phyloP scores from a whole-genome alignment of 768 basidiomycete genomes.

The Chlorophyllum brunneum region DNA sequence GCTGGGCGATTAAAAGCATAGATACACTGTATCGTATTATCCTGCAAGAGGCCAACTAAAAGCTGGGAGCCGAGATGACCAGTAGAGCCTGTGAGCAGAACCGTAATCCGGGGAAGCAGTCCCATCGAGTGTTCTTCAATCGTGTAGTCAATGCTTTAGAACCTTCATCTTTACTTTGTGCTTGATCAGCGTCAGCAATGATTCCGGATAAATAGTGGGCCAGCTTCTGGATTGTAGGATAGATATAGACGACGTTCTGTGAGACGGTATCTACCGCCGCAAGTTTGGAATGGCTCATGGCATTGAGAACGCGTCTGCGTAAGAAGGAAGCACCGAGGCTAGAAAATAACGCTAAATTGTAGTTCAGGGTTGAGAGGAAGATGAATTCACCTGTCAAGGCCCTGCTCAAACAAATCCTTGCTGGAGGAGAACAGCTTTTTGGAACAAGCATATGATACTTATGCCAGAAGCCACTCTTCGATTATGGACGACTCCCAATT shows the following conservation, averaged over 20 bases:
- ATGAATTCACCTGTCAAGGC: constrained; percentile 22
- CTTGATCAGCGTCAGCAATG: constrained; percentile 6
- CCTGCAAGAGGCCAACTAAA: constrained; percentile 24
- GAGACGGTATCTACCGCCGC: constrained; percentile 23
- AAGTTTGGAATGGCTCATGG: constrained; percentile 22
- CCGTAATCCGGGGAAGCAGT: constrained; percentile 15
- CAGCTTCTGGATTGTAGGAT: constrained; percentile 24
- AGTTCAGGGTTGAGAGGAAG: neutral
- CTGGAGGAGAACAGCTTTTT: constrained; percentile 7
- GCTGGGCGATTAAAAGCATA: constrained; percentile 30
- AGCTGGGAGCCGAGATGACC: constrained; percentile 36
- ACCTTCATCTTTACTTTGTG: neutral
- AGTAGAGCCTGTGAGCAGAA: constrained; percentile 37
- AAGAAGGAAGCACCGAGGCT: constrained; percentile 26
- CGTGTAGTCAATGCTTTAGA: constrained; percentile 29
- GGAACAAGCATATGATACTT: neutral
- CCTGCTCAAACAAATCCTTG: constrained; percentile 25
- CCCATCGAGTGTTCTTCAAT: constrained; percentile 34
- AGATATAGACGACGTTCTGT: constrained; percentile 26
- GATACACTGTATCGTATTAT: constrained; percentile 19
- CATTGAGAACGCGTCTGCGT: constrained; percentile 30
- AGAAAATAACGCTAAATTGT: too few species aligned
- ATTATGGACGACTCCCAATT: neutral
- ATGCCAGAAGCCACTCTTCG: neutral
- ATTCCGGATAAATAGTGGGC: constrained; percentile 18